Evolutionary conservation across 495 filamentous ascomycete species (phyloP), one percentile per base, ranked within the genome.

Genomic region (Penicillium paradoxum): DNA sequence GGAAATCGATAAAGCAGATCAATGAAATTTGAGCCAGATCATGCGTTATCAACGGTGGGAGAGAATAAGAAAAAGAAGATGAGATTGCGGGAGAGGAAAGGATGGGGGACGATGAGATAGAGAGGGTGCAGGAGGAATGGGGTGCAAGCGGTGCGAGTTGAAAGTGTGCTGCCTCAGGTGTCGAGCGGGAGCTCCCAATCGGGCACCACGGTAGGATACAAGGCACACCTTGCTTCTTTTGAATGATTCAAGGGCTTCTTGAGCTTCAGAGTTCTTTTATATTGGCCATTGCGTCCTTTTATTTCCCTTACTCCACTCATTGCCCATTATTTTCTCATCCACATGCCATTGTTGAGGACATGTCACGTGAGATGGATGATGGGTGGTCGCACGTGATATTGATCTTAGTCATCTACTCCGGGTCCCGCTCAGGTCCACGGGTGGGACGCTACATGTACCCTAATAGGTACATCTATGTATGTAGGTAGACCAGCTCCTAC

Each of bases 101-200:
- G 59, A 58, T 57, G 40, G 57, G 41, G 56, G 47, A 55, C 54
- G 57, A 59, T 53, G 50, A 45, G 42, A 50, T 41, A 45, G 55
- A 63, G 60, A 65, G 60, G 63, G 51, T 60, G 49, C 40, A 45
- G 33, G 62, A 59, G 56, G 62, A 54, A 54, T 58, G 51, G 57
- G 60, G 56, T 56, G 59, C 53, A 51, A 63, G 34, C 11, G 55
- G 60, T 66, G 62, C 56, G 63, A 60, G 59, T 58, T 58, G 57
- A 56, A 56, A 65, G 51, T 45, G 45, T 61, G 37, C 34, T 54
- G 63, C 63, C 63, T 66, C 50, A 66, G 63, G 63, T 52, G 47
- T 49, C 47, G 13, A 38, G 54, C 21, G 49, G 53, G 57, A 58
- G 59, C 63, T 65, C 59, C 41, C 54, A 53, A 45, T 55, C 33